These are phyloP conservation scores for Botrytis byssoidea DNA, from an alignment of 2,329 filamentous ascomycete species.

Conservation along the genomic window DNA sequence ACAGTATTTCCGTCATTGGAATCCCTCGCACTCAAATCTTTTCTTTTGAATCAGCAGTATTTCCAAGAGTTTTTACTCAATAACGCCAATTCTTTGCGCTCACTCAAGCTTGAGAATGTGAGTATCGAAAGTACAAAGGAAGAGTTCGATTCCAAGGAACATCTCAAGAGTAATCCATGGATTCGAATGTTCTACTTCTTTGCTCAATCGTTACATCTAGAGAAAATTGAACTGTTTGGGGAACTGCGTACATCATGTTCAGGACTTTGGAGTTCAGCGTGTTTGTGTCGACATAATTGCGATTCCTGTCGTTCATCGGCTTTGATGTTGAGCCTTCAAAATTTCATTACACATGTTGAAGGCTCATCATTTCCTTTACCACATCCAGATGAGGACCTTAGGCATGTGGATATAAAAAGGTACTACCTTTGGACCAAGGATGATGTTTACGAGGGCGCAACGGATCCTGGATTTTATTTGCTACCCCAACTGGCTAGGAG, in stretches of 20 bases:
- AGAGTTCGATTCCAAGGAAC: neutral
- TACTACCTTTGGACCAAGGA: neutral
- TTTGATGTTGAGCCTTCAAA: neutral
- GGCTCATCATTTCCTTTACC: neutral
- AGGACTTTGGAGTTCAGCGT: neutral
- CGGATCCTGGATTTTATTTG: neutral
- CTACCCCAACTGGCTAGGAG: accelerated
- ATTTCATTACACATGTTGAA: neutral
- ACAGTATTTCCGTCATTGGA: neutral
- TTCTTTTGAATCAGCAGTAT: neutral
- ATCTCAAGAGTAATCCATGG: neutral
- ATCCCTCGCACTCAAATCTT: neutral
- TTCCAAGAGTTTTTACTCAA: neutral
- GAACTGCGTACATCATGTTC: neutral
- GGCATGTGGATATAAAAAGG: neutral
- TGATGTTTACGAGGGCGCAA: too few relatives aligned
- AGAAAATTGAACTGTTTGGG: neutral
- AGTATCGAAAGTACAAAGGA: neutral
- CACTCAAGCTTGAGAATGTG: neutral
- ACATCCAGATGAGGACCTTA: neutral
- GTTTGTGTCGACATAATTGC: too few relatives aligned
- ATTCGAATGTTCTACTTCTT: slow-evolving; percentile 5
- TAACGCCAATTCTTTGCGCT: neutral
- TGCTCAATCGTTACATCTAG: neutral
- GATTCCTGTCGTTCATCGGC: too few relatives aligned